These are phyloP conservation scores for Didymella sp. DNA, from an alignment of 2,329 filamentous ascomycete species.

Conservation along the genomic window DNA sequence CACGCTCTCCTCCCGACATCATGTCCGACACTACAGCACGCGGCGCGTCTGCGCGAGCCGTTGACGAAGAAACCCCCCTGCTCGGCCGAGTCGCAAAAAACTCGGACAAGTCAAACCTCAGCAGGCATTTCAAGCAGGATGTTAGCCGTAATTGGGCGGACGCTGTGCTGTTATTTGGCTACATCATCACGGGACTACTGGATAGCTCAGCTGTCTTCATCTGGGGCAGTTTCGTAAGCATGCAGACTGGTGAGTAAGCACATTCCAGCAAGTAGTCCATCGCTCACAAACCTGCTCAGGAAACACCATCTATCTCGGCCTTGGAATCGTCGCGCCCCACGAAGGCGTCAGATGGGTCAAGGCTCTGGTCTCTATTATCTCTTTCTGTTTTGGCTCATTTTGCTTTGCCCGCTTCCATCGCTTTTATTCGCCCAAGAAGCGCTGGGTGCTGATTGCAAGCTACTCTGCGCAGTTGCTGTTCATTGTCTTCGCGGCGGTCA, in stretches of 20 bases:
- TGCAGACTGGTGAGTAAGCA: conserved; percentile 72
- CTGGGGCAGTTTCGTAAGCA: conserved; percentile 82
- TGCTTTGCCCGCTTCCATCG: conserved; percentile 74
- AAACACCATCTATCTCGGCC: conserved; percentile 80
- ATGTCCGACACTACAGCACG: conserved; percentile 9
- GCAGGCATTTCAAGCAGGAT: conserved; percentile 53
- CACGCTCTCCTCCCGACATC: conserved; percentile 8
- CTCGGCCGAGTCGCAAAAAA: conserved; percentile 36
- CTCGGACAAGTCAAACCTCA: conserved; percentile 30
- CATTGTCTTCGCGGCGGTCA: conserved; percentile 51
- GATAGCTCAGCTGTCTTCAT: conserved; percentile 78
- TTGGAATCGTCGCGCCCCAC: conserved; percentile 69
- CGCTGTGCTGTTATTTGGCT: conserved; percentile 72
- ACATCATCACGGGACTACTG: conserved; percentile 77
- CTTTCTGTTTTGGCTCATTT: conserved; percentile 76
- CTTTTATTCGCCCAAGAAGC: conserved; percentile 64
- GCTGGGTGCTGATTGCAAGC: conserved; percentile 67
- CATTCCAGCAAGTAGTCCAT: neutral
- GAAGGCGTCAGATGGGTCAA: conserved; percentile 70
- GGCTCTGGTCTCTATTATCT: conserved; percentile 71
- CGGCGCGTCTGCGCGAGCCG: conserved; percentile 17
- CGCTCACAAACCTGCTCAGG: conserved; percentile 45
- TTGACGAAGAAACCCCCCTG: conserved; percentile 46
- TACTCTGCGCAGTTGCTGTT: conserved; percentile 53
- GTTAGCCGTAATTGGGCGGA: conserved; percentile 71